Conservation (phyloP, 441 rosid species). For the Bruguiera hainesii region DNA sequence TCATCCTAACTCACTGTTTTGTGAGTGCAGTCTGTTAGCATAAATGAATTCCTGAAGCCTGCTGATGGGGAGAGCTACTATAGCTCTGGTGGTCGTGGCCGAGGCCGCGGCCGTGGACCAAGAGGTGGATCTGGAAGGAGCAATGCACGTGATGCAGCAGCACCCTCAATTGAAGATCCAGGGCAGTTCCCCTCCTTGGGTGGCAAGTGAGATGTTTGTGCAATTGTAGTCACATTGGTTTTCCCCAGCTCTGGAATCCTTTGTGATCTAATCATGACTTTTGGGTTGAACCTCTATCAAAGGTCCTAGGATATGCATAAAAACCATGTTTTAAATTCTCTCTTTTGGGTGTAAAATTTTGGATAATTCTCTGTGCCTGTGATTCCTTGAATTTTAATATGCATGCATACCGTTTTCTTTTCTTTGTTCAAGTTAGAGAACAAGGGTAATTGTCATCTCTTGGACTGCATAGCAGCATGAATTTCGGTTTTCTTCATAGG, state of each 20-base stretch:
- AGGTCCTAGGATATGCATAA: background rate
- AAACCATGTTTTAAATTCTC: background rate
- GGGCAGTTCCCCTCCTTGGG: slow-evolving; percentile 85
- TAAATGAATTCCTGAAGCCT: slow-evolving; percentile 87
- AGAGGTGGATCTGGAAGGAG: slow-evolving; percentile 45
- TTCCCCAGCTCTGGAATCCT: background rate
- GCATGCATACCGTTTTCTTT: background rate
- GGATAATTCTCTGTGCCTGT: background rate
- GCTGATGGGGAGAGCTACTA: slow-evolving; percentile 62
- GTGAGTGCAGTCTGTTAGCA: slow-evolving; percentile 55
- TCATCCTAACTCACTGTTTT: background rate
- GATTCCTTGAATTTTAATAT: background rate
- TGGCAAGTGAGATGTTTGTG: slow-evolving; percentile 41
- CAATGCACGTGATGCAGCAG: slow-evolving; percentile 30
- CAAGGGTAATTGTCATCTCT: background rate
- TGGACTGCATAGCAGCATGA: background rate
- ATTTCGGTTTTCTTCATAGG: background rate
- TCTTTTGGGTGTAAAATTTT: slow-evolving; percentile 2
- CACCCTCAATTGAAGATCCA: slow-evolving; percentile 68
- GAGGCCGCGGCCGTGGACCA: slow-evolving; percentile 63
- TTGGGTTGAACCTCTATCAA: background rate
- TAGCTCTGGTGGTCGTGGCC: slow-evolving; percentile 51
- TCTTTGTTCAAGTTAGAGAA: background rate
- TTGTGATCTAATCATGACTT: background rate
- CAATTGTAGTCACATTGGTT: background rate